Conservation (phyloP, 768 basidiomycete species). For the Lactarius hatsudake region DNA sequence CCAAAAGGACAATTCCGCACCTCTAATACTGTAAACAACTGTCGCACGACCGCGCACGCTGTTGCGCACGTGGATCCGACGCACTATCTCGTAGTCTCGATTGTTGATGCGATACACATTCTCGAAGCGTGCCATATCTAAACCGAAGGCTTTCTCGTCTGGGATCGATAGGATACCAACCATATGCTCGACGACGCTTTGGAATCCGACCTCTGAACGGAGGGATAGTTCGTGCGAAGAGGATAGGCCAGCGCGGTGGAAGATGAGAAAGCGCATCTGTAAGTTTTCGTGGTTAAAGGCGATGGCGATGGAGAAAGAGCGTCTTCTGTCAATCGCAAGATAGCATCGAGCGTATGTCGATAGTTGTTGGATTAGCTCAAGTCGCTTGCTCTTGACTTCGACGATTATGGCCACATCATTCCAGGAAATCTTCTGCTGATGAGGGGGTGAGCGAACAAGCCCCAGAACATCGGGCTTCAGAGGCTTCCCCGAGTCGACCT, state of each 20-base stretch:
- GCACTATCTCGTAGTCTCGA: background rate
- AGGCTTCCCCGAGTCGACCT: background rate
- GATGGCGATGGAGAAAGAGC: background rate
- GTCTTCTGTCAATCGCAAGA: background rate
- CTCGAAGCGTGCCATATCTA: background rate
- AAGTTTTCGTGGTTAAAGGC: background rate
- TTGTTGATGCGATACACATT: background rate
- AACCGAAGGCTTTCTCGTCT: background rate
- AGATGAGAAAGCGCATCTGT: background rate
- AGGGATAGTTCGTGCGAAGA: background rate
- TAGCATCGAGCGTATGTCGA: background rate
- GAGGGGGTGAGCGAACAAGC: background rate
- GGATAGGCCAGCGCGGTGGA: background rate
- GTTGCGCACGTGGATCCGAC: background rate
- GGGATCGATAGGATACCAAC: background rate
- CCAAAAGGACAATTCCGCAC: background rate
- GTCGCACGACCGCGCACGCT: background rate
- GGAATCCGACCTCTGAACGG: background rate
- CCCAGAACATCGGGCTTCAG: background rate
- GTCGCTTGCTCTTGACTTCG: background rate
- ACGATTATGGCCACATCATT: background rate
- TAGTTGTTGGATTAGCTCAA: background rate
- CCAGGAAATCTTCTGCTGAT: background rate
- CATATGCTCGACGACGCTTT: background rate
- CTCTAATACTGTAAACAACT: background rate